Evolutionary conservation across 352 stramenopile genomes (phyloP), one percentile per base, ranked within the genome.

Genomic region (Pythium coloratum): DNA sequence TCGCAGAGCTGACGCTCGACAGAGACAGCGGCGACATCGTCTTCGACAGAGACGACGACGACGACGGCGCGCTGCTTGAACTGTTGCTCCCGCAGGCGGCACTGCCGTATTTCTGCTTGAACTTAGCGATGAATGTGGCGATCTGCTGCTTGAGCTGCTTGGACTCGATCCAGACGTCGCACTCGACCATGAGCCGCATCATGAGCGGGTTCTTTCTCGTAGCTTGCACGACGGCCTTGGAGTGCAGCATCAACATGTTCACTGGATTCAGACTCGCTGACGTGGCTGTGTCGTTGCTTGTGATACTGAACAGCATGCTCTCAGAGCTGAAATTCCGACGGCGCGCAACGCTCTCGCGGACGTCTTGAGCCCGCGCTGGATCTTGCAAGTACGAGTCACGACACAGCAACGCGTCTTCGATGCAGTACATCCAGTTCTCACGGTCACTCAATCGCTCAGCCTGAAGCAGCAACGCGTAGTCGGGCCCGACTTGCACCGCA

Each of bases 361-460:
- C 44, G 54, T 88, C 78, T n/a, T 76, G 77, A 6, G 70, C 75
- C 10, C 67, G 63, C n/a, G 70, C 67, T 4, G 70, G 64, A 3
- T 76, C 64, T 9, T 84, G 72, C 10, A 80, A 65, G 66, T 91
- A 92, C 54, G 84, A 92, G 14, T 92, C 81, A 10, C 84, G 81
- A 63, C 84, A 92, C 1, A 92, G 64, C 18, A 92, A 50, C 1
- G 82, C 82, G 33, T 92, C 84, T 72, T 92, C 84, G 24, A 92
- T 86, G 56, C 81, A 88, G 66, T 89, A 92, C 61, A 92, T 87
- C 84, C 84, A 92, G 49, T 88, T 87, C 64, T 92, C 84, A 4
- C 84, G 81, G 20, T 91, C 84, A 13, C 74, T 74, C 12, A 90
- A 57, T 46, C 76, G 76, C 5, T 76, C 70, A 3, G 84, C 82